phyloP scores from a whole-genome alignment of 2,329 filamentous ascomycete genomes.

The Remersonia thermophila region DNA sequence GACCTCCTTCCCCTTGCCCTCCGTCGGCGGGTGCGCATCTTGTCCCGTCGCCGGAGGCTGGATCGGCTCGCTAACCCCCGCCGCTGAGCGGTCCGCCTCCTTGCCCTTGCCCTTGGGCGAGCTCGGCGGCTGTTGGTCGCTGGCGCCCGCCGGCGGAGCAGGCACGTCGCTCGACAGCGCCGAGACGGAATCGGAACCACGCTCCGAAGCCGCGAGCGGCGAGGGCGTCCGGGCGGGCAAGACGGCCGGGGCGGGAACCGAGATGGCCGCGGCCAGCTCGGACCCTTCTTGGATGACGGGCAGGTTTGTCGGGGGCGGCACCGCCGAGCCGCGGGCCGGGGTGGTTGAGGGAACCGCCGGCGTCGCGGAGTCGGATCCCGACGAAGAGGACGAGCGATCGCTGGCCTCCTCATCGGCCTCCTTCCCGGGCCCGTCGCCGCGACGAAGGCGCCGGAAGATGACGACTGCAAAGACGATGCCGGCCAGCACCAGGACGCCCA shows the following conservation, averaged over 20 bases:
- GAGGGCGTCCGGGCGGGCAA: slow-evolving; percentile 1
- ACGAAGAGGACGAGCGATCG: not conserved
- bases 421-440: not conserved
- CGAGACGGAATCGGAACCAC: slow-evolving; percentile 6
- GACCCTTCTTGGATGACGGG: slow-evolving; percentile 8
- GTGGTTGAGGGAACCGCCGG: not conserved
- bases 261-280: not conserved
- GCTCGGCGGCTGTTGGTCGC: too few species aligned
- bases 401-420: slow-evolving; percentile 3
- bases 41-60: not conserved
- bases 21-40: slow-evolving; percentile 1
- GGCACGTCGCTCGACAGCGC: slow-evolving; percentile 4
- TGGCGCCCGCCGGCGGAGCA: not conserved
- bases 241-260: not conserved
- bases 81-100: too few species aligned
- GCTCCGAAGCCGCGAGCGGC: slow-evolving; percentile 2
- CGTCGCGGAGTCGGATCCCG: not conserved
- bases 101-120: too few species aligned
- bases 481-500: slow-evolving; percentile 9
- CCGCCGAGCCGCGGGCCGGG: not conserved
- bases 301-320: slow-evolving; percentile 2
- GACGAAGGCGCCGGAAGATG: slow-evolving; percentile 8
- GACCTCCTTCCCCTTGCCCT: slow-evolving; percentile 8
- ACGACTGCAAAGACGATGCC: slow-evolving; percentile 3
- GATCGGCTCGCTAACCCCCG: not conserved